Base-by-base conservation (phyloP, 2,329 filamentous ascomycete species). In the Trichophaea hybrida region DNA sequence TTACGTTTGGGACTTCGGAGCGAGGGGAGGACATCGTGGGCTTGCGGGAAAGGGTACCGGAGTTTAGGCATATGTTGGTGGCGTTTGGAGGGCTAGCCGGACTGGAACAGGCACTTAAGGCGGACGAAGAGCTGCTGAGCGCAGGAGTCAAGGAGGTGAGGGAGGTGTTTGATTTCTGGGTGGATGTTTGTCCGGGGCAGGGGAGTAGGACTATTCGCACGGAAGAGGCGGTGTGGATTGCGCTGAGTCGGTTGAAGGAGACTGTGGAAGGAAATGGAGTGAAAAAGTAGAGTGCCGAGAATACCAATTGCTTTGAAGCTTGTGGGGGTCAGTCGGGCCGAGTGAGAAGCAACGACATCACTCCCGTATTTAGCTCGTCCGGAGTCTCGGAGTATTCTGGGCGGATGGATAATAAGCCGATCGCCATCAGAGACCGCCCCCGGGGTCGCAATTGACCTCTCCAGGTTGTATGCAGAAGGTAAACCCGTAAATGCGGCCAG, bases 1-100 rank as follows among this genome's bases (percentile, higher is more conserved):
- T 90, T 59, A 87, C 83, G 66, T 82, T 94, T 66, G 88, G 88
- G 13, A 94, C 88, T 0, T 91, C 86, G 2, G 88, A 94, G 73
- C 81, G 86, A 63, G 85, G 88, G 55, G 68, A 75, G 38, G 73
- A 80, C 31, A 51, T 51, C 32, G 65, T 76, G 56, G 66, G 65
- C 69, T 1, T 67, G 75, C 5, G 58, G 70, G 1, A 71, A 37
- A 69, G 57, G 50, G 68, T 67, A 4, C 67, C 73, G 55, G 68
- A 72, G 3, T 88, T 86, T 71, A 80, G 82, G 61, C 88, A 94
- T 71, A 72, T 93, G 12, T 71, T 94, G 1, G 71, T 94, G 34
- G 84, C 89, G 0, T 88, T 94, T 70, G 88, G 88, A 15, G 88
- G 88, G 0, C 85, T 89, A 0, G 80, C 84, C 35, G 88, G 88